Evolutionary conservation across 768 basidiomycete species (phyloP).

Genomic region (Lactarius sp.): DNA sequence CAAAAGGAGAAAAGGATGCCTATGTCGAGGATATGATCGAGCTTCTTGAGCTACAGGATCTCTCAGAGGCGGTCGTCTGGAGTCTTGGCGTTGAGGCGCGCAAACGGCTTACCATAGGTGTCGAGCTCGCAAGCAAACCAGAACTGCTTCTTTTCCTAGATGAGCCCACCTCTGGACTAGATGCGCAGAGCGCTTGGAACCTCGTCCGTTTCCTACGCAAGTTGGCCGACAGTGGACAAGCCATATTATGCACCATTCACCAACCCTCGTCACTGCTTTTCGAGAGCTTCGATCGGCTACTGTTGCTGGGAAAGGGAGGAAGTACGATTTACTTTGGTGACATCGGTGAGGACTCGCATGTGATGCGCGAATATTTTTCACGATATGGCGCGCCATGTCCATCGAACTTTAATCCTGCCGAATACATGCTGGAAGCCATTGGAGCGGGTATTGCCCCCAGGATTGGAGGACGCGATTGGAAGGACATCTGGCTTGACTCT

Average conservation of each 20-base stretch:
- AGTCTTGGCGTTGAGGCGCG: slow-evolving; percentile 67
- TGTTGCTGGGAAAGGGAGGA: slow-evolving; percentile 74
- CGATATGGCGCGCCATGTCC: slow-evolving; percentile 72
- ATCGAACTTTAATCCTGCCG: slow-evolving; percentile 70
- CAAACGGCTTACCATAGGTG: slow-evolving; percentile 87
- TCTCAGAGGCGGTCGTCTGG: slow-evolving; percentile 78
- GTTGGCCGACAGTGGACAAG: slow-evolving; percentile 81
- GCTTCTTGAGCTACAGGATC: slow-evolving; percentile 77
- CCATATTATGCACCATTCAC: slow-evolving; percentile 90
- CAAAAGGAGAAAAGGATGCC: slow-evolving; percentile 68
- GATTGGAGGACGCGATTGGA: slow-evolving; percentile 81
- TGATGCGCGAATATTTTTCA: slow-evolving; percentile 74
- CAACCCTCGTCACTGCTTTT: slow-evolving; percentile 85
- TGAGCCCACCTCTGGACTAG: slow-evolving; percentile 51
- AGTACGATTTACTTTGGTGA: slow-evolving; percentile 92
- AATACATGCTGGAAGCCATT: slow-evolving; percentile 79
- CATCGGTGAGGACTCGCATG: slow-evolving; percentile 68
- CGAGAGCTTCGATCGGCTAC: slow-evolving; percentile 75
- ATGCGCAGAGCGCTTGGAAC: slow-evolving; percentile 74
- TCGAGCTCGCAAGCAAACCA: slow-evolving; percentile 86
- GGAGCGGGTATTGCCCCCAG: slow-evolving; percentile 75
- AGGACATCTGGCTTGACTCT: slow-evolving; percentile 78
- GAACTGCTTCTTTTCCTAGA: slow-evolving; percentile 69
- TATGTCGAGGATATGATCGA: slow-evolving; percentile 85
- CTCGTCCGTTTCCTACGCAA: slow-evolving; percentile 79